Base-by-base conservation (phyloP, 306 rosid genomes). In the Quercus ilex region DNA sequence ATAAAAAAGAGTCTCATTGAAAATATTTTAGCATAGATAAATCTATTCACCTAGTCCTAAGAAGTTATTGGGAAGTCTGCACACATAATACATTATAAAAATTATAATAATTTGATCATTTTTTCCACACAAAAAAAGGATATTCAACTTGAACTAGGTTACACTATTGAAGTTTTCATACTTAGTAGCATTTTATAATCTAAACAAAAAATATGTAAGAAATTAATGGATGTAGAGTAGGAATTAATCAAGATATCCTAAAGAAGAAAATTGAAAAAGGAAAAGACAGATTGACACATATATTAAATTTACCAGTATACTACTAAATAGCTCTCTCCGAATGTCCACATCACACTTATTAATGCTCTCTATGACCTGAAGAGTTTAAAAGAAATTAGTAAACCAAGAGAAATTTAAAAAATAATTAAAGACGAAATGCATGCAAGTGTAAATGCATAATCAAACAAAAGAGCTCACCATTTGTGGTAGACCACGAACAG, bases 271-370 rank as follows among this genome's bases (percentile, higher is more conserved):
- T 19, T 12, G 25, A 31, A 5, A 23, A 6, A 68, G n/a, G 23
- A 8, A 69, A 4, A 74, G 18, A 84, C 51, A 78, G 68, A 77
- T 38, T 55, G 77, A 53, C 21, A 13, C 9, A 8, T 17, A 13
- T 70, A 82, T 59, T 59, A 73, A 79, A 33, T 20, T 84, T 91
- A 96, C 99, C 99, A 96, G 87, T 79, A 96, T 96, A 83, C 98
- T 93, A 75, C 98, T 96, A 82, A 93, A 96, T 49, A 96, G 83
- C 83, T 96, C 99, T 81, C 98, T 91, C 60, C 98, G 94, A 82
- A 96, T 96, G 89, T 96, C 99, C 84, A 90, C 99, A 31, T 96
- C 99, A 86, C 98, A 96, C 85, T 82, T 93, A 74, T 91, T 96
- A 77, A 96, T 93, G 87, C 99, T 96, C 77, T 96, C 97, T 41